phyloP scores from a whole-genome alignment of 2,329 filamentous ascomycete species.

The Celoporthe dispersa region DNA sequence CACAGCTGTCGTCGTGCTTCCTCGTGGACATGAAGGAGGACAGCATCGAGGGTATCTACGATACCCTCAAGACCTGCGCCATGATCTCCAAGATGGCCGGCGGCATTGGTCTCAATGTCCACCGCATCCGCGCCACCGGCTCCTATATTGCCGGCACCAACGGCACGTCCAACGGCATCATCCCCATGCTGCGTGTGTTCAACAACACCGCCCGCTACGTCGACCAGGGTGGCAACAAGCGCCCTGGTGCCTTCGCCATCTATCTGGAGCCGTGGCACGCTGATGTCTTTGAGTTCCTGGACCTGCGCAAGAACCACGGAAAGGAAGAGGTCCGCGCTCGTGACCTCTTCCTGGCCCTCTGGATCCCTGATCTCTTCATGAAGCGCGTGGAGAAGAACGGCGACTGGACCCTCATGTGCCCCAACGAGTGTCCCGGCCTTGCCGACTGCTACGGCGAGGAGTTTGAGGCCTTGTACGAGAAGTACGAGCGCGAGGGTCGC shows the following conservation, averaged over 20 bases:
- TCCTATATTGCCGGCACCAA: conserved; percentile 99
- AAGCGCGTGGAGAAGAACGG: conserved; percentile 97
- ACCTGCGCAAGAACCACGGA: conserved; percentile 98
- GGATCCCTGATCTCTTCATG: conserved; percentile 99
- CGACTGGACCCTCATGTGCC: conserved; percentile 98
- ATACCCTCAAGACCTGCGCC: conserved; percentile 97
- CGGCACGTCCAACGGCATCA: conserved; percentile 94
- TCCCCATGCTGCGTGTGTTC: conserved; percentile 98
- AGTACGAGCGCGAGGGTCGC: conserved; percentile 85
- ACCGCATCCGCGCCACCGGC: conserved; percentile 95
- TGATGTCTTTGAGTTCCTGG: conserved; percentile 96
- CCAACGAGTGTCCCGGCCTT: conserved; percentile 91
- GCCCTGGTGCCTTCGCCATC: conserved; percentile 96
- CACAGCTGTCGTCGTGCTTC: conserved; percentile 97
- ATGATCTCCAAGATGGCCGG: conserved; percentile 99
- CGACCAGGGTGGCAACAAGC: conserved; percentile 99
- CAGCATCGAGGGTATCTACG: conserved; percentile 98
- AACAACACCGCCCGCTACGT: conserved; percentile 99
- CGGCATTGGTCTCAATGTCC: conserved; percentile 94
- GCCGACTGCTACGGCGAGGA: conserved; percentile 97
- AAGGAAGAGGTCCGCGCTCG: conserved; percentile 98
- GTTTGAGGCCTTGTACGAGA: conserved; percentile 92
- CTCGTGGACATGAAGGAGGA: conserved; percentile 99
- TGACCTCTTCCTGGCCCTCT: conserved; percentile 95
- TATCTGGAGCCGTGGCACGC: conserved; percentile 99